Conservation (phyloP, 441 rosid genomes). For the Brassica hybrid region DNA sequence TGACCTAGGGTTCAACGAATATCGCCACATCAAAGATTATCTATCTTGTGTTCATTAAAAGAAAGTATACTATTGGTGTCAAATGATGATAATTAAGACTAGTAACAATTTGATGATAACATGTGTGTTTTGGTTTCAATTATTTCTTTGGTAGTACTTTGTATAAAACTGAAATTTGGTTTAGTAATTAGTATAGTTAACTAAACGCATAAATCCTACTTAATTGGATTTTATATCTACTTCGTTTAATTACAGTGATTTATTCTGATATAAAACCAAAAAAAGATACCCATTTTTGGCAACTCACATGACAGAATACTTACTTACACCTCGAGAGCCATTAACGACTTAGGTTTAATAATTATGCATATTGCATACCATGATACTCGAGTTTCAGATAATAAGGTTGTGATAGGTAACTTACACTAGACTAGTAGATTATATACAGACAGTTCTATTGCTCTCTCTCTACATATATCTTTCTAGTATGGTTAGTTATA, state of each 20-base stretch:
- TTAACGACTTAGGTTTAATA: not conserved
- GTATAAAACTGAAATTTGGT: not conserved
- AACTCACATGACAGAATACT: not conserved
- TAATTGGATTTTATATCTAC: not conserved
- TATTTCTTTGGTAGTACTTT: not conserved
- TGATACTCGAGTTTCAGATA: not conserved
- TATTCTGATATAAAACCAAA: not conserved
- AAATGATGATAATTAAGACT: not conserved
- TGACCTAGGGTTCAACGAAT: constrained; percentile 30
- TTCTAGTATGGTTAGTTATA: constrained; percentile 3
- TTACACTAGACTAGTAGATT: not conserved
- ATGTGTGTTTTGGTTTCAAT: not conserved
- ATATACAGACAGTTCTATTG: not conserved
- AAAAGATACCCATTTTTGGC: not conserved
- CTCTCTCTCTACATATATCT: not conserved
- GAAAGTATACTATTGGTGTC: not conserved
- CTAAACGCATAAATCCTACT: not conserved
- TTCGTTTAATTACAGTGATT: not conserved
- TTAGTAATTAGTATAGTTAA: not conserved
- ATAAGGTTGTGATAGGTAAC: not conserved
- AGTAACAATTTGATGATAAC: not conserved
- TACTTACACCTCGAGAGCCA: not conserved
- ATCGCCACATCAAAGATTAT: constrained; percentile 28
- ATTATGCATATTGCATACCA: not conserved
- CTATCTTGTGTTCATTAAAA: constrained; percentile 5